Evolutionary conservation across 73 alveolate genomes (phyloP), one percentile per base, ranked within the genome.

Genomic region (Diophrys appendiculata): DNA sequence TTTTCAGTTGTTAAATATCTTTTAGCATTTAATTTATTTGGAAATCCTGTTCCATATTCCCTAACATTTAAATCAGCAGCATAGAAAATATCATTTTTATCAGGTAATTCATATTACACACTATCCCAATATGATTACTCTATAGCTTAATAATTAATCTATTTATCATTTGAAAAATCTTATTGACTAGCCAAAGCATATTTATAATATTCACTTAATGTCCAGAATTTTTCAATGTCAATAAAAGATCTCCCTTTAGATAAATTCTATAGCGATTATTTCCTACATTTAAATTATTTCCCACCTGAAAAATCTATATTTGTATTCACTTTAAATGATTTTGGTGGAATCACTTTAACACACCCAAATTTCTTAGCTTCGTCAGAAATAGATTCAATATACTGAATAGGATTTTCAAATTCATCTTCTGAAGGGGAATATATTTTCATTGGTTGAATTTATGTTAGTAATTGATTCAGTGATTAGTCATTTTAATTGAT

Each of bases 31-130:
- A 18, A 1, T 18, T 52, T 23, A 24, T 56, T 52, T 0, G 83
- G 83, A 81, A 81, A 92, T 1, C 93, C 97, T 30, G 92, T 80
- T 11, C 95, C 94, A 77, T 34, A 92, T 33, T 67, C 52, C 11
- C 76, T 52, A 27, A 83, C 90, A 54, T 65, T 75, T 26, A 92
- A 82, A 76, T 92, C 97, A 31, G 95, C 97, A 25, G 97, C 97
- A 81, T 92, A 92, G 54, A 88, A 90, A 0, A 88, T 89, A 43
- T 76, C 88, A 27, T 72, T 73, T 54, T 68, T 52, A 32, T 78
- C 73, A 2, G 56, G 67, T 33, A 33, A 67, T 28, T 28, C 13
- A 70, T 31, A 23, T 33, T 70, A 24, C 78, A 33, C 23, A n/a
- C 2, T 29, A 11, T 29, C 33, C 78, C 29, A 30, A 70, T 70